phyloP scores from a whole-genome alignment of 148 eudicot species.

The Drosera capensis region DNA sequence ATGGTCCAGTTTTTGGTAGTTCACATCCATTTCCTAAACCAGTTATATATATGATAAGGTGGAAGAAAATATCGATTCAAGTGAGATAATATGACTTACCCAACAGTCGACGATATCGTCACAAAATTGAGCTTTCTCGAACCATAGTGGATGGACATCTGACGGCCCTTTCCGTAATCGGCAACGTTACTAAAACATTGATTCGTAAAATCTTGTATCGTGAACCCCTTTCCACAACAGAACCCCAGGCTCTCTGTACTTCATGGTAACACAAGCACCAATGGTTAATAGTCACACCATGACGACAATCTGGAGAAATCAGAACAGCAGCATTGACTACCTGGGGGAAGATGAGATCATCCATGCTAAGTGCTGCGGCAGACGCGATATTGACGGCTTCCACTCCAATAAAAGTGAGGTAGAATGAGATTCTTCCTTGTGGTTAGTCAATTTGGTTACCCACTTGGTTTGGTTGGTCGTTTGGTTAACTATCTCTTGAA shows the following conservation, averaged over 20 bases:
- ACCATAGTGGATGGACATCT: constrained; percentile 72
- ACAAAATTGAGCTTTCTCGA: constrained; percentile 47
- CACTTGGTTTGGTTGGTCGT: too few relatives aligned
- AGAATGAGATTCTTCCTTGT: constrained; percentile 73
- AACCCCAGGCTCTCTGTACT: constrained; percentile 72
- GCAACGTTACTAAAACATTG: constrained; percentile 50
- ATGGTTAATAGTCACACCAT: background rate
- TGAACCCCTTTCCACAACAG: constrained; percentile 70
- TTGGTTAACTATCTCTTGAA: too few relatives aligned
- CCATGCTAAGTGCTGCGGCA: constrained; percentile 52
- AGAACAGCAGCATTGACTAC: constrained; percentile 7
- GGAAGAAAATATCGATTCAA: background rate
- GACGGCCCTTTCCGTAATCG: constrained; percentile 64
- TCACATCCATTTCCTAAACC: too few relatives aligned
- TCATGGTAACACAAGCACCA: constrained; percentile 8
- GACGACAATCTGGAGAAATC: background rate
- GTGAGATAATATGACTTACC: constrained; percentile 24
- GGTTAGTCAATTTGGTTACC: too few relatives aligned
- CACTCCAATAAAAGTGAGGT: constrained; percentile 51
- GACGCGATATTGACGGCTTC: constrained; percentile 76
- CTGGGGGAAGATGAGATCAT: constrained; percentile 69
- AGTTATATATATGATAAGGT: background rate
- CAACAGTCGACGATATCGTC: constrained; percentile 50
- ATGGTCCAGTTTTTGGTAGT: too few relatives aligned
- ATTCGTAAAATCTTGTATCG: constrained; percentile 55